Evolutionary conservation across 495 filamentous ascomycete genomes (phyloP).

Genomic region (Ascodesmis nigricans): DNA sequence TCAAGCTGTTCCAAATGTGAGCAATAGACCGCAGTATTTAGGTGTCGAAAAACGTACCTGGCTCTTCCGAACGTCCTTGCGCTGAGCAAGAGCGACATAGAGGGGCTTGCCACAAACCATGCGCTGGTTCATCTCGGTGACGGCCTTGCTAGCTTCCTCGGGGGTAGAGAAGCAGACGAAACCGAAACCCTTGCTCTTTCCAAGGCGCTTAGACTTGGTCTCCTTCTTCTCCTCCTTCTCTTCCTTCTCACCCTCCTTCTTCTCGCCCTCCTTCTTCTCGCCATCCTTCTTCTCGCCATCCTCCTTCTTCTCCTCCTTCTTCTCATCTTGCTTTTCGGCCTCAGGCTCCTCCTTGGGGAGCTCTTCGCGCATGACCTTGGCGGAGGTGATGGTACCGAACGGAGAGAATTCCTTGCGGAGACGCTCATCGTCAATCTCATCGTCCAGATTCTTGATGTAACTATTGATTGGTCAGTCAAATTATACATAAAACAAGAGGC

Average conservation of each 20-base stretch:
- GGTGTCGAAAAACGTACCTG: slow-evolving; percentile 29
- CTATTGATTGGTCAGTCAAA: slow-evolving; percentile 5
- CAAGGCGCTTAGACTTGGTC: slow-evolving; percentile 41
- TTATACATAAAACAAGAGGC: slow-evolving; percentile 1
- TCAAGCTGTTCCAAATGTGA: slow-evolving; percentile 36
- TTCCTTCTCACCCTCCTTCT: slow-evolving; percentile 32
- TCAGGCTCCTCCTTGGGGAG: slow-evolving; percentile 37
- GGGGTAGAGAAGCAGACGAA: slow-evolving; percentile 99
- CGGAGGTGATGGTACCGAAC: slow-evolving; percentile 87
- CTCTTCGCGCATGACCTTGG: slow-evolving; percentile 95
- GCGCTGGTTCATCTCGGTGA: slow-evolving; percentile 96
- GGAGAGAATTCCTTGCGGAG: slow-evolving; percentile 73
- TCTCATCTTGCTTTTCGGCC: slow-evolving; percentile 31
- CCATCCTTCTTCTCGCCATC: slow-evolving; percentile 26
- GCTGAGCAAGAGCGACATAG: slow-evolving; percentile 93
- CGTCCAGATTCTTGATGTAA: slow-evolving; percentile 97
- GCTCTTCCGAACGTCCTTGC: slow-evolving; percentile 97
- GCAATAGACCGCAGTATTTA: neutral
- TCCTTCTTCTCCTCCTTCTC: slow-evolving; percentile 35
- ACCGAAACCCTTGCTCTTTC: slow-evolving; percentile 98
- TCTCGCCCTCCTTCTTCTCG: slow-evolving; percentile 36
- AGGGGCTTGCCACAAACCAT: slow-evolving; percentile 96
- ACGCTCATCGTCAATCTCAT: slow-evolving; percentile 96
- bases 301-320: slow-evolving; percentile 30
- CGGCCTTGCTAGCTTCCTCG: slow-evolving; percentile 96